phyloP scores from a whole-genome alignment of 2,329 filamentous ascomycete species.

The Apiospora marii region DNA sequence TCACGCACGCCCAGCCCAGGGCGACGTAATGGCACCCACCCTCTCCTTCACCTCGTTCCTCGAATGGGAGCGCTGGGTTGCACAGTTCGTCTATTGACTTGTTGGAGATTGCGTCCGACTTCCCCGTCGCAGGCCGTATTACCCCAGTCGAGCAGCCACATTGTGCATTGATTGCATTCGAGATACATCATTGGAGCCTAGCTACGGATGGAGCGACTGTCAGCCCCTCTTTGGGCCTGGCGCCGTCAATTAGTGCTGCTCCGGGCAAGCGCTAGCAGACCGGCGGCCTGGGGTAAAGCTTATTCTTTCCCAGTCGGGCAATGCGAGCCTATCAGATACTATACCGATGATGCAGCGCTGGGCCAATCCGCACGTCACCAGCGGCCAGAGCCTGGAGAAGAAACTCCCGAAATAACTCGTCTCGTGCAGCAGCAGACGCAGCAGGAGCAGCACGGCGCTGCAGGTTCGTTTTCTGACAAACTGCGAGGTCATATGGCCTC shows the following conservation, averaged over 20 bases:
- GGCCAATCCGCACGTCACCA: constrained; percentile 5
- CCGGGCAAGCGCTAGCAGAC: constrained; percentile 18
- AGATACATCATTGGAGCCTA: no score
- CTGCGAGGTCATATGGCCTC: constrained; percentile 9
- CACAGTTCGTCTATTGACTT: neutral
- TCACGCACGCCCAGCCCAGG: neutral
- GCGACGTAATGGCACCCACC: constrained; percentile 4
- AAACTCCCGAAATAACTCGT: neutral
- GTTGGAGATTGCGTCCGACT: neutral
- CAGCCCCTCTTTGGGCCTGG: constrained; percentile 20
- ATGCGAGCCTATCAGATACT: constrained; percentile 27
- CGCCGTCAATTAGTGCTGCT: constrained; percentile 7
- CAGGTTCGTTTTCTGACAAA: neutral
- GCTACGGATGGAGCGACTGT: neutral
- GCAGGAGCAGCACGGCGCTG: neutral
- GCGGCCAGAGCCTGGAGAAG: neutral
- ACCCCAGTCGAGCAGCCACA: neutral
- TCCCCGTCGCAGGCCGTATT: neutral
- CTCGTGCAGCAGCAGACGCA: neutral
- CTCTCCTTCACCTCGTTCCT: neutral
- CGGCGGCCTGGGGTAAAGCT: constrained; percentile 14
- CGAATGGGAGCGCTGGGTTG: constrained; percentile 3
- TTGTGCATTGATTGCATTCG: neutral
- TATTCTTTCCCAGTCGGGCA: constrained; percentile 27
- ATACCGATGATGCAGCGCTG: constrained; percentile 1